phyloP scores from a whole-genome alignment of 2,329 filamentous ascomycete genomes.

The Penicillium brevicompactum region DNA sequence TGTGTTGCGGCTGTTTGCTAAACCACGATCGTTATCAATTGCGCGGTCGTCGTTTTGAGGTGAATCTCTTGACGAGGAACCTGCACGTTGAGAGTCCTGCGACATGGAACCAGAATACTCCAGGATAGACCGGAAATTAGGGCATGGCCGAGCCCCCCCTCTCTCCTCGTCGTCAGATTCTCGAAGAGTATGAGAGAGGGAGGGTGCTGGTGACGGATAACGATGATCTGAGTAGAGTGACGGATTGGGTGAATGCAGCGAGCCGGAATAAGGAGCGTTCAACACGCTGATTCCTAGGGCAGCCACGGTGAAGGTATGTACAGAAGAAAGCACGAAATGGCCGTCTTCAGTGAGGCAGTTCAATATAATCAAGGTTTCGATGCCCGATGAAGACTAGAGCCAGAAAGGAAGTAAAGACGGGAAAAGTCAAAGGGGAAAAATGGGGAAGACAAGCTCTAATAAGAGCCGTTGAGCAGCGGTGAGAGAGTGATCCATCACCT shows the following conservation, averaged over 20 bases:
- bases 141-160: constrained; percentile 44
- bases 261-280: constrained; percentile 35
- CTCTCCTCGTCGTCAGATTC: constrained; percentile 39
- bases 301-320: constrained; percentile 39
- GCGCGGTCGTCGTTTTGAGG: constrained; percentile 22
- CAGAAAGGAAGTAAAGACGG: constrained; percentile 5
- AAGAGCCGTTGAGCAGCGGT: constrained; percentile 27
- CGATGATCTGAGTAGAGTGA: constrained; percentile 31
- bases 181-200: constrained; percentile 42
- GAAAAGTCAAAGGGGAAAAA: constrained; percentile 12
- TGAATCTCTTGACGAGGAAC: constrained; percentile 32
- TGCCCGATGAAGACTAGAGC: constrained; percentile 8
- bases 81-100: constrained; percentile 35
- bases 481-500: constrained; percentile 26
- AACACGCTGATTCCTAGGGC: constrained; percentile 42
- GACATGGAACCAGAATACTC: constrained; percentile 43
- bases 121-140: constrained; percentile 29
- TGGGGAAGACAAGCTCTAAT: constrained; percentile 13
- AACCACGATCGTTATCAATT: constrained; percentile 27
- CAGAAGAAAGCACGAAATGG: constrained; percentile 7
- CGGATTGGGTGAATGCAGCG: constrained; percentile 35
- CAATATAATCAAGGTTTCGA: constrained; percentile 2
- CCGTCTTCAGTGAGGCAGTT: constrained; percentile 4
- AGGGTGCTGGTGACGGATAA: constrained; percentile 29
- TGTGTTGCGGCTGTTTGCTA: constrained; percentile 13